Evolutionary conservation across 345 rosid species (phyloP), one percentile per base, ranked within the genome.

Genomic region (Eucalyptus erythrocorys): DNA sequence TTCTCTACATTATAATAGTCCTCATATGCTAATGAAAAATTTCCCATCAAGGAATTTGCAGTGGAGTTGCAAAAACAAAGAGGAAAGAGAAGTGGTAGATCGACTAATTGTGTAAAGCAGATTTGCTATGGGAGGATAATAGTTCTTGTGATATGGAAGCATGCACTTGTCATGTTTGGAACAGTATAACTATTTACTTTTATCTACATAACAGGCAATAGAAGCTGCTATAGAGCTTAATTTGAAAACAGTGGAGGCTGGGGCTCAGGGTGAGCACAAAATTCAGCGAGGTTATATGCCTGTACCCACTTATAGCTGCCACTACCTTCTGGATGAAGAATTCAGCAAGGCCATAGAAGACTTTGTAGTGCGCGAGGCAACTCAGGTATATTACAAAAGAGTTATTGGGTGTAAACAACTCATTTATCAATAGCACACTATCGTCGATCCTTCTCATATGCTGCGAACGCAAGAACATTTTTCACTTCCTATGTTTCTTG

Each of bases 181-280:
- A 37, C 47, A 37, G 37, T 37, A 21, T 76, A 40, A 3, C 22
- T 37, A 37, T 21, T 76, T 12, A 10, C 82, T 76, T 71, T 19
- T 37, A 76, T 50, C 88, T 87, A 76, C 43, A 27, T 81, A 27
- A 34, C 92, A 97, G 99, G 99, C 98, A 85, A 97, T 97, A 59
- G 99, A 97, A 93, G 99, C 98, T 86, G 99, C 97, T 4, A 96
- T 97, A 59, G 98, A 97, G 88, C 95, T 96, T 87, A 90, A 94
- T 90, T 92, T 97, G 26, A 92, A 89, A 49, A 93, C 98, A 4
- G 99, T 97, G 30, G 99, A 97, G 92, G 99, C 99, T 12, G 99
- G 99, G 92, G 99, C 99, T 87, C 99, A 97, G 88, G 99, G 99
- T 21, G 99, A 97, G 91, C 99, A 97, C 88, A 97, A 97, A 92